A percentile compares a stretch with the other conserved stretches of the same genome.
Evolutionary conservation across 352 stramenopile genomes (phyloP).

Genomic region (Thraustochytrium sp.): DNA sequence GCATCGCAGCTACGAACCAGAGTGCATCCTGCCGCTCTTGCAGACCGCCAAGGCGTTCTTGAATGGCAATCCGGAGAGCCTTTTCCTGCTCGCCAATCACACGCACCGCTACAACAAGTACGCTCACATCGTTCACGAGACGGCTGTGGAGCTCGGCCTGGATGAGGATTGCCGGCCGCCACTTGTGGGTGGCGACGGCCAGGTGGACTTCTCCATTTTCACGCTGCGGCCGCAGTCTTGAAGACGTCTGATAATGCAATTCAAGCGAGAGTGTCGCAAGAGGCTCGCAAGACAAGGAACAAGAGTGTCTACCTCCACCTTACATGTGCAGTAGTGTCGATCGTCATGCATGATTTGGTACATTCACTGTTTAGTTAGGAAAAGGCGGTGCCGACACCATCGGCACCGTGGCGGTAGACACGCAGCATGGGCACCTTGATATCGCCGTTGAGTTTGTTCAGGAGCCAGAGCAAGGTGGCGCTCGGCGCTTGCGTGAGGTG

Average conservation of each 20-base stretch:
- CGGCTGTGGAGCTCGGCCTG: not conserved
- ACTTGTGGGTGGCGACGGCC: not conserved
- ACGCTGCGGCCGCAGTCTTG: not conserved
- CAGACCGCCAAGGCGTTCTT: not conserved
- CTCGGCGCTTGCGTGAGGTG: not conserved
- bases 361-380: too few species aligned
- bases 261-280: too few species aligned
- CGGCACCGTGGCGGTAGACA: not conserved
- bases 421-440: slow-evolving; percentile 14
- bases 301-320: too few species aligned
- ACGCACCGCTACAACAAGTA: slow-evolving; percentile 22
- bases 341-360: too few species aligned
- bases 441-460: slow-evolving; percentile 40
- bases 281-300: too few species aligned
- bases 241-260: not conserved
- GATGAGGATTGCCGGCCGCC: not conserved
- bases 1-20: too few species aligned
- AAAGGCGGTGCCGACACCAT: too few species aligned
- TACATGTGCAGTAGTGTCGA: too few species aligned
- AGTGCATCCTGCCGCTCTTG: slow-evolving; percentile 12
- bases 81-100: slow-evolving; percentile 30
- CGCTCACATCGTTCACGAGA: not conserved
- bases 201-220: slow-evolving; percentile 37
- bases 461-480: slow-evolving; percentile 14
- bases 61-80: not conserved